Evolutionary conservation across 106 monocot genomes (phyloP).

Genomic region (Apostasia ramifera): DNA sequence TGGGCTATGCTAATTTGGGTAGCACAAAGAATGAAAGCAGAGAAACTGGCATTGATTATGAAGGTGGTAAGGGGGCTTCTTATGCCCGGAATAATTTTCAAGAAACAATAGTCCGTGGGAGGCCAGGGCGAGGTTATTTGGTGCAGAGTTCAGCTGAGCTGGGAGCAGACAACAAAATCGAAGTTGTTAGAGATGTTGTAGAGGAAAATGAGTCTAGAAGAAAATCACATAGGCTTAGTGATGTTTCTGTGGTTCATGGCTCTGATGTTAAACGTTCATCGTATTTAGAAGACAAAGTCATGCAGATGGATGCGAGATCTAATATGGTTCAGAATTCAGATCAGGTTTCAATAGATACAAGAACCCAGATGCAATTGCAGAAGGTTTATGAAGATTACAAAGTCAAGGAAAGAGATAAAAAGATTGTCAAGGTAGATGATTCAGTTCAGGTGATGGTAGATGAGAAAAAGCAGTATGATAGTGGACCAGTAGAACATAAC

Average conservation of each 20-base stretch:
- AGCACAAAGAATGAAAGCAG: slow-evolving; percentile 4
- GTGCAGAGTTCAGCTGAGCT: slow-evolving; percentile 3
- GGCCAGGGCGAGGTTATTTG: background rate
- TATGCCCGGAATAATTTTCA: background rate
- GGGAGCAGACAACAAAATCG: background rate
- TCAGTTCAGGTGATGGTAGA: slow-evolving; percentile 1
- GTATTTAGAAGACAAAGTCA: background rate
- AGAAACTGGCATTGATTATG: background rate
- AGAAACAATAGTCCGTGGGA: background rate
- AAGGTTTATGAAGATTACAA: background rate
- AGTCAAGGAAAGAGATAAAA: slow-evolving; percentile 3
- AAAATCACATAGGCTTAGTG: slow-evolving; percentile 1
- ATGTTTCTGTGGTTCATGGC: slow-evolving; percentile 1
- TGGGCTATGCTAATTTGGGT: background rate
- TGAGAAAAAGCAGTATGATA: slow-evolving; percentile 8
- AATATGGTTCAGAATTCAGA: slow-evolving; percentile 15
- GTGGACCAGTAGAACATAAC: background rate
- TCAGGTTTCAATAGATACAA: slow-evolving; percentile 5
- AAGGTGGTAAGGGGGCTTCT: background rate
- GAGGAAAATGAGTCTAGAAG: slow-evolving; percentile 12
- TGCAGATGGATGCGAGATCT: background rate
- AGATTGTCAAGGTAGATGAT: background rate
- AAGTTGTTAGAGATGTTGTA: slow-evolving; percentile 5
- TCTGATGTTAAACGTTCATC: slow-evolving; percentile 2
- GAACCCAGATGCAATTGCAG: slow-evolving; percentile 1